phyloP scores from a whole-genome alignment of 805 yeast genomes.

The Sungouiella blattae region DNA sequence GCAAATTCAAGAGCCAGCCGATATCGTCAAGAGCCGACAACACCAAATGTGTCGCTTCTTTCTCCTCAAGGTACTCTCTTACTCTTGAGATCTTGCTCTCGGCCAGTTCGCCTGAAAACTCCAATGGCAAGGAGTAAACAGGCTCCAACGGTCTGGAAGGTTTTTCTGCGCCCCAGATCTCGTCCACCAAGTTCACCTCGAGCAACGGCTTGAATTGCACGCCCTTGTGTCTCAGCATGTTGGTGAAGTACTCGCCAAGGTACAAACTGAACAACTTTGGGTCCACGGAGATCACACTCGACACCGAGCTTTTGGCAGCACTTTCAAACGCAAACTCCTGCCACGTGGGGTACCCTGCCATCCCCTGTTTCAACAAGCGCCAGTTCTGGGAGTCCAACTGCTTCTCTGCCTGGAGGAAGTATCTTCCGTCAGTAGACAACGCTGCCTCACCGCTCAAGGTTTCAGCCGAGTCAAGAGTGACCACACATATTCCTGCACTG shows the following conservation, averaged over 20 bases:
- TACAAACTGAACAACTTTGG: conserved; percentile 64
- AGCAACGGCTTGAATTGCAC: conserved; percentile 29
- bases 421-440: conserved; percentile 90
- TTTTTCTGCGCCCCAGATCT: conserved; percentile 34
- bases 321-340: conserved; percentile 62
- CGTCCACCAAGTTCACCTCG: conserved; percentile 33
- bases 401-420: conserved; percentile 83
- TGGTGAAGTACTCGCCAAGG: conserved; percentile 40
- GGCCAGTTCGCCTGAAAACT: conserved; percentile 34
- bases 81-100: conserved; percentile 27
- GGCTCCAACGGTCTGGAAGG: conserved; percentile 34
- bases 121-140: conserved; percentile 25
- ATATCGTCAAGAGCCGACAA: conserved; percentile 81
- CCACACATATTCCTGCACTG: conserved; percentile 16
- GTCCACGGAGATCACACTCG: conserved; percentile 72
- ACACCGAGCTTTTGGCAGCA: conserved; percentile 47
- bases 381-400: conserved; percentile 73
- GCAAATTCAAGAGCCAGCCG: conserved; percentile 84
- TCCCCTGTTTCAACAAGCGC: conserved; percentile 77
- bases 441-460: conserved; percentile 63
- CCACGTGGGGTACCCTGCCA: conserved; percentile 73
- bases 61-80: conserved; percentile 27
- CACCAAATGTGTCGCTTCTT: conserved; percentile 37
- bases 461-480: conserved; percentile 33
- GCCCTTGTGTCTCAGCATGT: conserved; percentile 17